These are phyloP conservation scores for Ceraceosorus guamensis DNA, from an alignment of 1,284 basidiomycete species.

Conservation along the genomic window DNA sequence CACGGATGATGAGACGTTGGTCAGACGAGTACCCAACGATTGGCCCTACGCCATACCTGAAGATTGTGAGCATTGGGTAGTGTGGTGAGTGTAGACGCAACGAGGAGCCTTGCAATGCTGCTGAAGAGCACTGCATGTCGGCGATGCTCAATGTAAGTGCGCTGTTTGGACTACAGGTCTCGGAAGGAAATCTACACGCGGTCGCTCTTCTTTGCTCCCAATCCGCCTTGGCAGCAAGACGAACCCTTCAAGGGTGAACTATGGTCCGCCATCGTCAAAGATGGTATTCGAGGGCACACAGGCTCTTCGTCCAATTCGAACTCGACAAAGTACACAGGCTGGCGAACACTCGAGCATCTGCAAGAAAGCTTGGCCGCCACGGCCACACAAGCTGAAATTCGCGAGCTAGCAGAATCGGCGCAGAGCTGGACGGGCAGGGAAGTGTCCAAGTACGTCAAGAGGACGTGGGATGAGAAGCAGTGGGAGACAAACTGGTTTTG, in stretches of 20 bases:
- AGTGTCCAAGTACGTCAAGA: slow-evolving; percentile 15
- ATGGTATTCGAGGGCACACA: slow-evolving; percentile 32
- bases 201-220: slow-evolving; percentile 14
- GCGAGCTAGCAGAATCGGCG: slow-evolving; percentile 6
- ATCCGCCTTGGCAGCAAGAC: slow-evolving; percentile 8
- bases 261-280: slow-evolving; percentile 22
- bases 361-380: background rate
- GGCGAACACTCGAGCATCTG: slow-evolving; percentile 7
- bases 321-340: background rate
- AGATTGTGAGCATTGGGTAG: slow-evolving; percentile 26
- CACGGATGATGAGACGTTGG: slow-evolving; percentile 12
- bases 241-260: slow-evolving; percentile 14
- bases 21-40: slow-evolving; percentile 29
- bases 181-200: slow-evolving; percentile 21
- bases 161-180: background rate
- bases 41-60: slow-evolving; percentile 40
- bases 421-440: slow-evolving; percentile 22
- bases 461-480: slow-evolving; percentile 12
- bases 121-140: no score
- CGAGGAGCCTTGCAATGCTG: background rate
- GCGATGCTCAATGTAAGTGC: no score
- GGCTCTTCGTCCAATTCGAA: slow-evolving; percentile 3
- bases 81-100: slow-evolving; percentile 17
- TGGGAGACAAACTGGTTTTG: slow-evolving; percentile 29
- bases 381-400: slow-evolving; percentile 1